Evolutionary conservation across 305 asterid genomes (phyloP).

Genomic region (Fraxinus xanthoxyloides): DNA sequence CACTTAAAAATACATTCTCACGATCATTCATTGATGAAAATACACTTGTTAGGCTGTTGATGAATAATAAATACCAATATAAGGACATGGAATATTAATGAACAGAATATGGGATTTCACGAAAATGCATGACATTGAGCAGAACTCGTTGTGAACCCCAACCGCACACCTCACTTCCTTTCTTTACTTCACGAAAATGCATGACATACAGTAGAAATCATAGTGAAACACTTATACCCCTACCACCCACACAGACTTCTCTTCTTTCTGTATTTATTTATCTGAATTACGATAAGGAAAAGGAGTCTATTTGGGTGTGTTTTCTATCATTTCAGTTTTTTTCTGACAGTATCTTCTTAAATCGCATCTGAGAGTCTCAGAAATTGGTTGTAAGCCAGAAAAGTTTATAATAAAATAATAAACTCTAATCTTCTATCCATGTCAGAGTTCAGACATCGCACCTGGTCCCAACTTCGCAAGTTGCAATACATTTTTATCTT

Average conservation of each 20-base stretch:
- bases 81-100: not conserved
- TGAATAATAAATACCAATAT: not conserved
- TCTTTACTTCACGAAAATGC: not conserved
- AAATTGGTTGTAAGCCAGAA: not conserved
- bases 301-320: not conserved
- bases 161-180: not conserved
- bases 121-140: not conserved
- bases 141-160: not conserved
- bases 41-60: not conserved
- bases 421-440: constrained; percentile 3
- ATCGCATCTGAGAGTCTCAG: not conserved
- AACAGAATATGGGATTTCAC: not conserved
- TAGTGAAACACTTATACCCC: not conserved
- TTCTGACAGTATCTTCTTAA: not conserved
- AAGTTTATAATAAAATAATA: not conserved
- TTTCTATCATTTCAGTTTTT: not conserved
- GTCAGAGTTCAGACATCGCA: constrained; percentile 30
- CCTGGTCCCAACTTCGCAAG: constrained; percentile 43
- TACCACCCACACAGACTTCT: not conserved
- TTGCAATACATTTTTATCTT: not conserved
- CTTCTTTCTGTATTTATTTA: not conserved
- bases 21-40: not conserved
- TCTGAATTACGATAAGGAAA: not conserved
- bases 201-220: not conserved
- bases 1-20: too few species aligned